A percentile compares a stretch with the other conserved stretches of the same genome.
phyloP scores from a whole-genome alignment of 805 yeast species.

The Sungouiella blattae region DNA sequence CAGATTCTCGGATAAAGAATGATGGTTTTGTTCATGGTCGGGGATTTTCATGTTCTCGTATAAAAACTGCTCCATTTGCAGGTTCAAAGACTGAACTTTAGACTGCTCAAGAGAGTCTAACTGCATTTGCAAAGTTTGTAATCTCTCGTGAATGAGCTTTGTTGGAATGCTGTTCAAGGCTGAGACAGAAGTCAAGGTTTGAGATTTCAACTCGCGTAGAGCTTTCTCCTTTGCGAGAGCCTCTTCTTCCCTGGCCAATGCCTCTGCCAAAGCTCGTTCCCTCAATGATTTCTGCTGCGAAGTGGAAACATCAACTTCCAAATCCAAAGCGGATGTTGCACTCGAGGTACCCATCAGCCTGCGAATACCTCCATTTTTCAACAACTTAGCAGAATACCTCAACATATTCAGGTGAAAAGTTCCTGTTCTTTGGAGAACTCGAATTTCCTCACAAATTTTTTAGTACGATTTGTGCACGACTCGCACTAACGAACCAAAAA shows the following conservation, averaged over 20 bases:
- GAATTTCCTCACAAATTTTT: background rate
- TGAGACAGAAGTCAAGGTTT: slow-evolving; percentile 25
- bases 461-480: background rate
- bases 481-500: too few relatives aligned
- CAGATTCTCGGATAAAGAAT: slow-evolving; percentile 32
- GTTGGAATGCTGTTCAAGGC: slow-evolving; percentile 34
- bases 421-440: too few relatives aligned
- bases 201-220: slow-evolving; percentile 28
- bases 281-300: slow-evolving; percentile 28
- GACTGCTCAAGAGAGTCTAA: slow-evolving; percentile 23
- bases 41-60: slow-evolving; percentile 32
- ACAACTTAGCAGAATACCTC: too few relatives aligned
- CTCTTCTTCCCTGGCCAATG: slow-evolving; percentile 42
- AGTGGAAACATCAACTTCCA: background rate
- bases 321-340: too few relatives aligned
- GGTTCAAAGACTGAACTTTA: slow-evolving; percentile 38
- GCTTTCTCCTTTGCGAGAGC: slow-evolving; percentile 32
- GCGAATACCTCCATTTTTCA: too few relatives aligned
- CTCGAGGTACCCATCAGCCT: too few relatives aligned
- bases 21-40: slow-evolving; percentile 26
- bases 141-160: slow-evolving; percentile 26
- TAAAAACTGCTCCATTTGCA: slow-evolving; percentile 39
- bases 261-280: slow-evolving; percentile 41
- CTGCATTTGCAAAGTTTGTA: slow-evolving; percentile 28
- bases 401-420: too few relatives aligned